Evolutionary conservation across 805 yeast species (phyloP).

Genomic region (Kazachstania martiniae): DNA sequence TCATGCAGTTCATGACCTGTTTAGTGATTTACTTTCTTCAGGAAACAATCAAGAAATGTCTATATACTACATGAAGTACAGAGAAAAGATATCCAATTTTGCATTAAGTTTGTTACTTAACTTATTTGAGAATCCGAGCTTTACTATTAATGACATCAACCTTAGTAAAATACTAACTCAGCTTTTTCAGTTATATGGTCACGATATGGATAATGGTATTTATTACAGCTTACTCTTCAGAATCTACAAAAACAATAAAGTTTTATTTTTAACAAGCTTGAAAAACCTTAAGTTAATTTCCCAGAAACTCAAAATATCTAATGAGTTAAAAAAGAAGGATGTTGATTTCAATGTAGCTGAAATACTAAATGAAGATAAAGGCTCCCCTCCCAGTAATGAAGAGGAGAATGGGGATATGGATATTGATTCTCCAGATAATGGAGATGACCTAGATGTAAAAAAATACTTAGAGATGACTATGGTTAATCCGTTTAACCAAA

Average conservation of each 20-base stretch:
- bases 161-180: slow-evolving; percentile 3
- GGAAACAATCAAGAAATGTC: slow-evolving; percentile 8
- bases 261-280: slow-evolving; percentile 8
- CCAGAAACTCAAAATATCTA: slow-evolving; percentile 18
- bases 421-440: too few relatives aligned
- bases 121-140: slow-evolving; percentile 1
- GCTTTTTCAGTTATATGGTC: slow-evolving; percentile 19
- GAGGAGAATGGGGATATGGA: neutral
- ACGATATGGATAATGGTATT: slow-evolving; percentile 17
- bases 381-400: neutral
- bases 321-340: slow-evolving; percentile 19
- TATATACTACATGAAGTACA: slow-evolving; percentile 22
- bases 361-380: slow-evolving; percentile 1
- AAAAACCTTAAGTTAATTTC: slow-evolving; percentile 13
- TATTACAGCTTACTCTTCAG: slow-evolving; percentile 15
- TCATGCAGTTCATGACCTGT: slow-evolving; percentile 2
- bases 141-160: neutral
- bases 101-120: slow-evolving; percentile 10
- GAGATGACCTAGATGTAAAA: slow-evolving; percentile 15
- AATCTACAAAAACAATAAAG: slow-evolving; percentile 8
- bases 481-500: slow-evolving; percentile 23
- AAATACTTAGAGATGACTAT: slow-evolving; percentile 26
- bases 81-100: slow-evolving; percentile 19
- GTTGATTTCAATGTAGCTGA: slow-evolving; percentile 7
- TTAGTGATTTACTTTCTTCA: slow-evolving; percentile 12